Percentiles rank a stretch among this genome's conserved stretches.
Evolutionary conservation across 2,329 filamentous ascomycete genomes (phyloP).

Genomic region (Neophaeococcomyces mojaviensis): DNA sequence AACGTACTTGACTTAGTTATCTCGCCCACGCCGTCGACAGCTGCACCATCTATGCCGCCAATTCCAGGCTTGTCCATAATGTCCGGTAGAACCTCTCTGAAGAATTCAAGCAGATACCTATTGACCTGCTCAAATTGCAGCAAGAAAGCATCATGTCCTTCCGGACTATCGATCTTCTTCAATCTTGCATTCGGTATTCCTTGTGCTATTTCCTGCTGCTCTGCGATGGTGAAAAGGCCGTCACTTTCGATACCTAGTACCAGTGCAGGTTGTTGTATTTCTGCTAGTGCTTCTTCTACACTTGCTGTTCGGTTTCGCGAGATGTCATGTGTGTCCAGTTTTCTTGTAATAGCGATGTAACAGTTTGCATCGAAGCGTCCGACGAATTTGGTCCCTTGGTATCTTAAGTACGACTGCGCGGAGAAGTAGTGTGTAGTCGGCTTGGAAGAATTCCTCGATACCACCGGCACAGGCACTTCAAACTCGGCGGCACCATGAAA

Average conservation of each 20-base stretch:
- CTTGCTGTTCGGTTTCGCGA: conserved; percentile 60
- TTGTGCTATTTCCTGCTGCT: conserved; percentile 84
- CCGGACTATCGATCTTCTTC: conserved; percentile 82
- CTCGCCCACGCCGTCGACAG: conserved; percentile 50
- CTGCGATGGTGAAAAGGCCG: conserved; percentile 91
- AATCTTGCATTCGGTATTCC: conserved; percentile 70
- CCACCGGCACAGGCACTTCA: conserved; percentile 34
- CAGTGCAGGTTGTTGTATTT: conserved; percentile 82
- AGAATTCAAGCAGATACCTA: conserved; percentile 71
- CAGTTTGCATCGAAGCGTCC: conserved; percentile 97
- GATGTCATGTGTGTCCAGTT: conserved; percentile 94
- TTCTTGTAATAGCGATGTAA: conserved; percentile 97
- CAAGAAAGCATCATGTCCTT: conserved; percentile 94
- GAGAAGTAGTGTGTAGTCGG: conserved; percentile 79
- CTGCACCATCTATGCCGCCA: conserved; percentile 29
- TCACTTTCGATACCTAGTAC: conserved; percentile 94
- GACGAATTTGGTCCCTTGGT: conserved; percentile 94
- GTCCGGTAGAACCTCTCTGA: conserved; percentile 74
- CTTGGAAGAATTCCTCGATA: conserved; percentile 22
- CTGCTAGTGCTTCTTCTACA: conserved; percentile 65
- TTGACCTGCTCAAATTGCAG: conserved; percentile 98
- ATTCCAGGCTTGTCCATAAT: conserved; percentile 66
- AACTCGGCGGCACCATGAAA: conserved; percentile 59
- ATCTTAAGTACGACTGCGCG: conserved; percentile 92
- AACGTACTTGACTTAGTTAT: conserved; percentile 84